These are phyloP conservation scores for Alternaria atra DNA, from an alignment of 2,329 filamentous ascomycete species.

Conservation along the genomic window DNA sequence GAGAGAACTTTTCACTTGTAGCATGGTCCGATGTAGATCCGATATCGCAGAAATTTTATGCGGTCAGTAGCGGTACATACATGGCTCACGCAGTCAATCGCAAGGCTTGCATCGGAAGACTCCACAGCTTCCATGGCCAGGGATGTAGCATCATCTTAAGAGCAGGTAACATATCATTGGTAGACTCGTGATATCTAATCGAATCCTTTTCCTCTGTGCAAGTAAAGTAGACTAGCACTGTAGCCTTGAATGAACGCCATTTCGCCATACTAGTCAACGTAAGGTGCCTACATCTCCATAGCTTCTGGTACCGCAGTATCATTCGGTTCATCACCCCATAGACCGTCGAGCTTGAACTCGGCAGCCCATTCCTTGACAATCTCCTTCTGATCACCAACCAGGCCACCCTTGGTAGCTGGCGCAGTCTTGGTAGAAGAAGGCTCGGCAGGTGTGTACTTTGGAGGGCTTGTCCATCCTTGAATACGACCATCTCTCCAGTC, in stretches of 20 bases:
- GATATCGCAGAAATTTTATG: conserved; percentile 30
- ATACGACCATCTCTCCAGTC: conserved; percentile 97
- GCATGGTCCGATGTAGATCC: conserved; percentile 33
- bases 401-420: conserved; percentile 41
- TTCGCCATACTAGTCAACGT: conserved; percentile 14
- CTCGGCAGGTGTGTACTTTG: conserved; percentile 68
- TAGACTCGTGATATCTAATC: conserved; percentile 25
- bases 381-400: conserved; percentile 73
- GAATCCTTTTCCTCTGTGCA: conserved; percentile 10
- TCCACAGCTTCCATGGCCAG: background rate
- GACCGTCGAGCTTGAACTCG: conserved; percentile 92
- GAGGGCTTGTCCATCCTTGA: conserved; percentile 87
- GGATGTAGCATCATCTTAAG: background rate
- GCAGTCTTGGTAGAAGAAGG: conserved; percentile 51
- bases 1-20: conserved; percentile 11
- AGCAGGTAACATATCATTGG: conserved; percentile 15
- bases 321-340: conserved; percentile 76
- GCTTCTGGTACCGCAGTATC: conserved; percentile 47
- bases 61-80: conserved; percentile 33
- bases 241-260: conserved; percentile 16
- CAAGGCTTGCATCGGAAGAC: conserved; percentile 13
- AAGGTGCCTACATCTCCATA: conserved; percentile 43
- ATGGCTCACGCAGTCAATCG: conserved; percentile 8
- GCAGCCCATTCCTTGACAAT: conserved; percentile 93
- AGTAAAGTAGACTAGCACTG: conserved; percentile 6